A percentile compares a stretch with the other conserved stretches of the same genome.
phyloP scores from a whole-genome alignment of 345 rosid species.

The Eucalyptus grandis region DNA sequence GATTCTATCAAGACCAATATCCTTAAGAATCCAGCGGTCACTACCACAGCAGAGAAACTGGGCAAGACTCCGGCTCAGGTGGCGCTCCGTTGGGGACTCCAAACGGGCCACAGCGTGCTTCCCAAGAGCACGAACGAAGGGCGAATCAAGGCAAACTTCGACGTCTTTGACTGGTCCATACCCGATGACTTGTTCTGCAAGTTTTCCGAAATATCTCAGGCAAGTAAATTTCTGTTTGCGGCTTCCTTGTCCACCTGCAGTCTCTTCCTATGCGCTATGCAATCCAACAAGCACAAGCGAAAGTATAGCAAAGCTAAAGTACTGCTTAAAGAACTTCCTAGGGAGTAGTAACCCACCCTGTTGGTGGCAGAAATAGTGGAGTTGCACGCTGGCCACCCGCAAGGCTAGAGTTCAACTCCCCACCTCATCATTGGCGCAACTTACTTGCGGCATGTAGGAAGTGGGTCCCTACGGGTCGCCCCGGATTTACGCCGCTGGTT shows the following conservation, averaged over 20 bases:
- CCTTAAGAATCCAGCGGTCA: constrained; percentile 39
- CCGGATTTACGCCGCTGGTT: too few relatives aligned
- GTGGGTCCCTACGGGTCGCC: too few relatives aligned
- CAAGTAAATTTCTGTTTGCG: neutral
- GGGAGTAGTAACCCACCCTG: too few relatives aligned
- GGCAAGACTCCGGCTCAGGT: constrained; percentile 87
- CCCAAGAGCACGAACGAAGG: constrained; percentile 66
- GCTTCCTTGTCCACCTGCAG: neutral
- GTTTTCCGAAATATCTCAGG: constrained; percentile 68
- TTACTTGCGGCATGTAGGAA: too few relatives aligned
- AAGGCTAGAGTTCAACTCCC: too few relatives aligned
- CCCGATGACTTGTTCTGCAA: constrained; percentile 59
- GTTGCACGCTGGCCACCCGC: too few relatives aligned
- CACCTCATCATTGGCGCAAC: too few relatives aligned
- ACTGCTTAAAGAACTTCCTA: neutral
- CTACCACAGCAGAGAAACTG: constrained; percentile 48
- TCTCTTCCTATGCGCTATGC: neutral
- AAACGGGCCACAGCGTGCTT: constrained; percentile 84
- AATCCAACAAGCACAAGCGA: neutral
- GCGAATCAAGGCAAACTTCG: constrained; percentile 66
- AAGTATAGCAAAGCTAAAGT: neutral
- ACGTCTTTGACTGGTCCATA: constrained; percentile 66
- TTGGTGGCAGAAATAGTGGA: too few relatives aligned
- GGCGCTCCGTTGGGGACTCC: constrained; percentile 81
- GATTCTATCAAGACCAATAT: constrained; percentile 51